phyloP scores from a whole-genome alignment of 129 eudicot genomes.

The Apium graveolens region DNA sequence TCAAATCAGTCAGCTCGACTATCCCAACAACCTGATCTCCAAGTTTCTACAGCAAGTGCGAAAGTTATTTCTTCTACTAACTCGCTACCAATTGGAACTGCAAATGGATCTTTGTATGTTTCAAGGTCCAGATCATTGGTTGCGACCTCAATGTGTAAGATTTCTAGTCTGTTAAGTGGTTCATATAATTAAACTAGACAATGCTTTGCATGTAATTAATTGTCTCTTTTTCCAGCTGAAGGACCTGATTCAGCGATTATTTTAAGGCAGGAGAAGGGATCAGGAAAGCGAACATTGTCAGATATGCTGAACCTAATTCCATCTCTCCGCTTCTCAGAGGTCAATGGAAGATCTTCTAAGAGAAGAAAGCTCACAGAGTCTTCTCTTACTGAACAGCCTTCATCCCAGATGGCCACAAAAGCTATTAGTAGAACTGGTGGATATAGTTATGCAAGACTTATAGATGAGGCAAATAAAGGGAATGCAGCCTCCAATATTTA shows the following conservation, averaged over 20 bases:
- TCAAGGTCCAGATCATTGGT: conserved; percentile 31
- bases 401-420: conserved; percentile 19
- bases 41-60: conserved; percentile 28
- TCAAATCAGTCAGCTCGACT: conserved; percentile 38
- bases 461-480: conserved; percentile 87
- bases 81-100: conserved; percentile 24
- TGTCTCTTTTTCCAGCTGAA: conserved; percentile 34
- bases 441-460: conserved; percentile 60
- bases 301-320: conserved; percentile 74
- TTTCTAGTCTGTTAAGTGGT: conserved; percentile 1
- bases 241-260: conserved; percentile 31
- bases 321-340: conserved; percentile 39
- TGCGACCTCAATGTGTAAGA: conserved; percentile 36
- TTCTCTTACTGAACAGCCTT: conserved; percentile 22
- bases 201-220: neutral
- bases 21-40: conserved; percentile 25
- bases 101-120: conserved; percentile 23
- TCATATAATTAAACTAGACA: neutral
- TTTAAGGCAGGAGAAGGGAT: conserved; percentile 27
- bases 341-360: conserved; percentile 40
- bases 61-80: conserved; percentile 31
- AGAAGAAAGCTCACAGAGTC: conserved; percentile 41
- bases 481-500: conserved; percentile 67
- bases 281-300: conserved; percentile 61
- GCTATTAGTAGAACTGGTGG: conserved; percentile 30